These are phyloP conservation scores for Macrolepiota albuminosa DNA, from an alignment of 768 basidiomycete genomes.

Conservation along the genomic window DNA sequence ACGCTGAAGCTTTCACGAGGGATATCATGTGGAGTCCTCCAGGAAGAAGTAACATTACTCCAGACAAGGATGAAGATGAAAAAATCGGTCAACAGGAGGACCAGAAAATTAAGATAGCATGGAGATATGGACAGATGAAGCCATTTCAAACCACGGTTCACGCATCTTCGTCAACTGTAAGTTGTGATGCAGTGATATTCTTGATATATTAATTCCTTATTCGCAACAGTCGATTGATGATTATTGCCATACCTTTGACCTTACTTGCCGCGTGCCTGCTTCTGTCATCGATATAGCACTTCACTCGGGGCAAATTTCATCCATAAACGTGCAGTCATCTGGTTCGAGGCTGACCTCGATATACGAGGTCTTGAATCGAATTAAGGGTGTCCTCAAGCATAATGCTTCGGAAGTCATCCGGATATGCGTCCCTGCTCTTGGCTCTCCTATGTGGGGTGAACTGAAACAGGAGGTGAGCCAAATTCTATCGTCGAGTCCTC, in stretches of 20 bases:
- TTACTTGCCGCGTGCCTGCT: conserved; percentile 57
- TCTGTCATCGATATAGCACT: conserved; percentile 42
- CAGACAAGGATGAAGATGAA: conserved; percentile 20
- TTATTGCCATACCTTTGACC: conserved; percentile 69
- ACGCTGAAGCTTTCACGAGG: conserved; percentile 51
- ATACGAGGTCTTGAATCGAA: conserved; percentile 19
- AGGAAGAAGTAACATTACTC: conserved; percentile 14
- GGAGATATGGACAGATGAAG: conserved; percentile 94
- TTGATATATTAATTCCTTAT: neutral
- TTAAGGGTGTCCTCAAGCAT: conserved; percentile 24
- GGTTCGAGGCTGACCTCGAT: conserved; percentile 10
- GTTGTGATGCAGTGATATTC: conserved; percentile 13
- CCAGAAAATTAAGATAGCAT: conserved; percentile 88
- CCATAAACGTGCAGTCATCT: conserved; percentile 8
- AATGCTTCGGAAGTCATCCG: conserved; percentile 34
- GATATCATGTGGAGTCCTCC: conserved; percentile 81
- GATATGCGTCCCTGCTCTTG: conserved; percentile 59
- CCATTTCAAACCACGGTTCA: conserved; percentile 84
- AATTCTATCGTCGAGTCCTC: neutral
- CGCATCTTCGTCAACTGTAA: conserved; percentile 42
- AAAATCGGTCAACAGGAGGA: conserved; percentile 33
- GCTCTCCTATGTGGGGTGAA: conserved; percentile 70
- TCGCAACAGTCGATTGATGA: conserved; percentile 44
- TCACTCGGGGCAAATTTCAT: conserved; percentile 31
- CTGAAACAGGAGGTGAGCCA: conserved; percentile 44